Evolutionary conservation across 2,329 filamentous ascomycete species (phyloP), one percentile per base, ranked within the genome.

Genomic region (Diaporthe capsici): DNA sequence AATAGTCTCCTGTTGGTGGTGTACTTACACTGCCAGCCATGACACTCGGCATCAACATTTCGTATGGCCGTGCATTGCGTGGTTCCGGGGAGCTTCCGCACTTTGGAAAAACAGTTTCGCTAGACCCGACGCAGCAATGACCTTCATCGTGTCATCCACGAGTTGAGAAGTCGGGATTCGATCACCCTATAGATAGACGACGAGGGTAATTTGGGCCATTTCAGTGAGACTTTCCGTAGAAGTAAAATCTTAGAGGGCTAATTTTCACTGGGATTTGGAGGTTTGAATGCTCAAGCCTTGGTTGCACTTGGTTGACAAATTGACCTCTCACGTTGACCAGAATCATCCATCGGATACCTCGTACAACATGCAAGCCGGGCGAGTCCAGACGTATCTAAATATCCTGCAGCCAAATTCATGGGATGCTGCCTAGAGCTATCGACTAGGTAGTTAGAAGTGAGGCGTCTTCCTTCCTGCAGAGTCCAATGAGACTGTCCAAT

Each of bases 381-480:
- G 49, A 39, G 6, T 17, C 10, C 12, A 68, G 13, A 13, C 7
- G 39, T 68, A 39, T 25, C 20, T 34, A 47, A 3, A 51, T 15
- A n/a, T 34, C 2, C 22, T 8, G 12, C 12, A 53, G 44, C n/a
- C 7, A 13, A 12, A 17, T 22, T 34, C 47, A 2, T 20, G 6
- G 65, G 9, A 53, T 68, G 47, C 65, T 68, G 65, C 65, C 65
- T 70, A 42, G 34, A 20, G 13, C 49, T 42, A 12, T 34, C 17
- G 47, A 7, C 39, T 20, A 25, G 9, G 20, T 13, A 51, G 31
- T 25, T 2, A 39, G 31, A 28, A 53, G 47, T n/a, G 65, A 53
- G 65, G 65, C 65, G 65, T 22, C n/a, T 31, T 70, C 49, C 49
- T 42, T 49, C 49, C 34, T 15, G 31, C 34, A 22, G 47, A 70